Percentiles rank a stretch among this genome's conserved stretches.
Evolutionary conservation across 2,329 filamentous ascomycete genomes (phyloP).

Genomic region (Trichoderma atrobrunneum): DNA sequence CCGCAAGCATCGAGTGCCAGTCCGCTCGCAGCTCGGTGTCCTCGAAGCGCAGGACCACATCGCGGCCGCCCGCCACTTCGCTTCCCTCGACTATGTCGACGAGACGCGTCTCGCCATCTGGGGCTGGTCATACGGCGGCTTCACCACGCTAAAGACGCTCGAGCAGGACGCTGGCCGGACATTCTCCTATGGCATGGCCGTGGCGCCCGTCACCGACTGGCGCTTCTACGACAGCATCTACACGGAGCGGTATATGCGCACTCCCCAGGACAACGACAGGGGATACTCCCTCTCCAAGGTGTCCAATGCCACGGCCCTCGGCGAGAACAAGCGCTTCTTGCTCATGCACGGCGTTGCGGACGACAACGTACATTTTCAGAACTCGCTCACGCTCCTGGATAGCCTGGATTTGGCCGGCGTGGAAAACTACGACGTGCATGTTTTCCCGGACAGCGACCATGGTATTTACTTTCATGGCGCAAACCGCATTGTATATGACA

Average conservation of each 20-base stretch:
- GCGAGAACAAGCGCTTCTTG: conserved; percentile 78
- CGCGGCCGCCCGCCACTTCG: conserved; percentile 80
- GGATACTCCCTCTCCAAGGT: conserved; percentile 79
- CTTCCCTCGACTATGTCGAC: conserved; percentile 79
- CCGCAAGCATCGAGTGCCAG: conserved; percentile 74
- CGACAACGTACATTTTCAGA: conserved; percentile 97
- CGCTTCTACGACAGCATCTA: conserved; percentile 92
- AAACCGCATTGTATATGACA: conserved; percentile 86
- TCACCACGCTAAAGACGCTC: conserved; percentile 90
- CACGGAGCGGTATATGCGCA: conserved; percentile 97
- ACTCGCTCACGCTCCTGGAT: conserved; percentile 83
- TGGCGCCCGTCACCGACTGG: conserved; percentile 98
- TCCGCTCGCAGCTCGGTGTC: conserved; percentile 79
- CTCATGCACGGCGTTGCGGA: conserved; percentile 96
- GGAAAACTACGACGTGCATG: conserved; percentile 93
- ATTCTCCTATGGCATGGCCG: conserved; percentile 96
- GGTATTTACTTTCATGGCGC: conserved; percentile 93
- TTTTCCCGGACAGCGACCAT: conserved; percentile 96
- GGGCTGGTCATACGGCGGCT: conserved; percentile 98
- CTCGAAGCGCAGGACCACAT: conserved; percentile 91
- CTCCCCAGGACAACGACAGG: conserved; percentile 72
- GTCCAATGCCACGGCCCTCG: conserved; percentile 69
- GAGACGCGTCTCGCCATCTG: conserved; percentile 81
- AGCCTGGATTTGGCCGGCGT: conserved; percentile 76
- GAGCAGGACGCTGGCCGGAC: conserved; percentile 86